Percentiles rank a stretch among this genome's conserved stretches.
These are phyloP conservation scores for Monsonia emarginata DNA, from an alignment of 441 rosid species.

Conservation along the genomic window DNA sequence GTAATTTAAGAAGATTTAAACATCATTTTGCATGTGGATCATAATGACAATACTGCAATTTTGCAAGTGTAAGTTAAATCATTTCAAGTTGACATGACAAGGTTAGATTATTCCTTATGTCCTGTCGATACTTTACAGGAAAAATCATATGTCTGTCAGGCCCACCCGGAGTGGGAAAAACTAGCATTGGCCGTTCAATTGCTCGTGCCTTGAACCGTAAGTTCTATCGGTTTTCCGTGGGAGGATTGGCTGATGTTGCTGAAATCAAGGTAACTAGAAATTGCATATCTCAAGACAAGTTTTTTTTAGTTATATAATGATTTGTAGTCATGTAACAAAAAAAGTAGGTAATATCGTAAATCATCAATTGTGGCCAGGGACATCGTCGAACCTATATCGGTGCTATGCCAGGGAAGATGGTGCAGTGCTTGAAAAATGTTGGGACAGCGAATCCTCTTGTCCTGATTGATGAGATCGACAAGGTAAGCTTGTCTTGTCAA, in stretches of 20 bases:
- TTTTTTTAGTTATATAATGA: neutral
- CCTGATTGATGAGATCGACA: conserved; percentile 93
- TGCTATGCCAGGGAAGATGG: conserved; percentile 98
- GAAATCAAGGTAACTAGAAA: conserved; percentile 69
- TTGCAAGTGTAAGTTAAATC: too few species aligned
- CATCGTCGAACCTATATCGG: conserved; percentile 91
- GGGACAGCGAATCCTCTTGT: conserved; percentile 94
- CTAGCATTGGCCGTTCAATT: conserved; percentile 90
- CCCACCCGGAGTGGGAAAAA: conserved; percentile 98
- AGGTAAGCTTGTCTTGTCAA: conserved; percentile 35
- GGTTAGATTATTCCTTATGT: conserved; percentile 13
- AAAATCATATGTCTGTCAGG: conserved; percentile 92
- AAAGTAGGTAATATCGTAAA: neutral
- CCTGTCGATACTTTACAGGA: conserved; percentile 37
- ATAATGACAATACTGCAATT: too few species aligned
- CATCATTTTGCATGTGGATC: too few species aligned
- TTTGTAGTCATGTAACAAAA: neutral
- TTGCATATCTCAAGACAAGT: neutral
- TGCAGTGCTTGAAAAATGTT: conserved; percentile 89
- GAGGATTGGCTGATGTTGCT: conserved; percentile 87
- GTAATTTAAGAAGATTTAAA: neutral
- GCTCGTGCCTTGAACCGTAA: conserved; percentile 85
- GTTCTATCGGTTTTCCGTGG: conserved; percentile 86
- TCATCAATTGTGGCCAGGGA: conserved; percentile 41
- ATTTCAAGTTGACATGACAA: neutral